These are phyloP conservation scores for Phytophthora sp. DNA, from an alignment of 352 stramenopile species.

Conservation along the genomic window DNA sequence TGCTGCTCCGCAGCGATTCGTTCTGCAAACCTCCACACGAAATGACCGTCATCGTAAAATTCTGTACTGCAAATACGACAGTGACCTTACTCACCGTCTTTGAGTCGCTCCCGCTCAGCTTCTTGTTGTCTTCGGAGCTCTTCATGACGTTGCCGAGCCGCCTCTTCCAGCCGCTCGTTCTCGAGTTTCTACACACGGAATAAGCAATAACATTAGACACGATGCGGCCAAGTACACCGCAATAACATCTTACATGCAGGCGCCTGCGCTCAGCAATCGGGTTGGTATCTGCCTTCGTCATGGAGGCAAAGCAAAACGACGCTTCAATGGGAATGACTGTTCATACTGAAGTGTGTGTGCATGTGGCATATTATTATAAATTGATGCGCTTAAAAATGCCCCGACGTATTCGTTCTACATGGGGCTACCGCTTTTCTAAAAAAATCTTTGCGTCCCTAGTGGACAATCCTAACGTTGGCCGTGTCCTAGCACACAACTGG, in stretches of 20 bases:
- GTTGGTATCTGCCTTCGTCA: conserved; percentile 21
- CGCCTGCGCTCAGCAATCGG: conserved; percentile 47
- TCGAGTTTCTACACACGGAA: conserved; percentile 63
- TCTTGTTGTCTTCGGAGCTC: conserved; percentile 50
- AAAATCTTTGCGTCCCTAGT: conserved; percentile 38
- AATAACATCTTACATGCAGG: conserved; percentile 34
- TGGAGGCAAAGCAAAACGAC: neutral
- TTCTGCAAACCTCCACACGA: conserved; percentile 34
- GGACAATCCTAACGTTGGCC: conserved; percentile 34
- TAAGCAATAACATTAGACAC: conserved; percentile 1
- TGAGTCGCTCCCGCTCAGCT: conserved; percentile 46
- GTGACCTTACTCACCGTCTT: conserved; percentile 47
- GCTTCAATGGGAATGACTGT: conserved; percentile 17
- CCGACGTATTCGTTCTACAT: conserved; percentile 37
- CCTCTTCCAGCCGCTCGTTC: conserved; percentile 68
- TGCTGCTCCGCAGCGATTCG: conserved; percentile 43
- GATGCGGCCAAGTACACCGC: neutral
- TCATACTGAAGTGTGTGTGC: neutral
- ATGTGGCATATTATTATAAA: conserved; percentile 28
- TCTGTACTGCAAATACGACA: neutral
- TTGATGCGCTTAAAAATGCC: too few relatives aligned
- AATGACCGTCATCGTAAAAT: neutral
- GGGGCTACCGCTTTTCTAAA: conserved; percentile 24
- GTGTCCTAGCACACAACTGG: conserved; percentile 8
- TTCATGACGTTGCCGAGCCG: conserved; percentile 53